Base-by-base conservation (phyloP, 1,284 basidiomycete genomes). In the Naganishia albida region DNA sequence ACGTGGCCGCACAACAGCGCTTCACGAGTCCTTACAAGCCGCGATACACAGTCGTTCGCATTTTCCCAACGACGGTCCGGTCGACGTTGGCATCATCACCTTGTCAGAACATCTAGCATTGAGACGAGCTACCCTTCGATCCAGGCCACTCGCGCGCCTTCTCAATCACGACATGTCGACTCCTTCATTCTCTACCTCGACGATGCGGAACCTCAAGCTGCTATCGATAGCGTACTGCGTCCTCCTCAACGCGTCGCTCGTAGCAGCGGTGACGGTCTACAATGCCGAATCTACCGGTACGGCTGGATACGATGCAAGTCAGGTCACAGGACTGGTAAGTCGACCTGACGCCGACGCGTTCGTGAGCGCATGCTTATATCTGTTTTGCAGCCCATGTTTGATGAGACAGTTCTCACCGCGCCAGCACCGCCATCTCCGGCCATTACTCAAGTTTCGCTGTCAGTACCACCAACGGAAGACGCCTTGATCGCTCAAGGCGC, bases 381-480 rank as follows among this genome's bases (percentile, higher is more conserved):
- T 20, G 7, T 12, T 12, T 18, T 39, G 26, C 48, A 42, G 46
- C 62, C 73, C 3, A 75, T 75, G 0, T 79, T 78, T 65, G 76
- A 78, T 62, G 72, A 77, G 0, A 64, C 70, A 10, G 59, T 53
- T 12, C 71, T 79, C 18, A 70, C 67, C 0, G 63, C 75, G 1
- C 77, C 77, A 2, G 38, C 69, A 1, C 70, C 77, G 3, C 77
- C 75, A 1, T 56, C 63, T 40, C 69, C 72, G 12, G 68, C 76
- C 10, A 69, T 72, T 18, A 76, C 68, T 2, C 62, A 69, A n/a
- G 30, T 53, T 16, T 18, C 42, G 6, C 26, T 65, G 39, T 43
- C 63, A 15, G 49, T 63, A 13, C 57, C 59, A 2, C 23, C 53
- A 7, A 62, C 67, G 16, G 63, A 71, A 0, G 65, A 70, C 38